Evolutionary conservation across 2,329 filamentous ascomycete species (phyloP).

Genomic region (Blastomyces gilchristii): DNA sequence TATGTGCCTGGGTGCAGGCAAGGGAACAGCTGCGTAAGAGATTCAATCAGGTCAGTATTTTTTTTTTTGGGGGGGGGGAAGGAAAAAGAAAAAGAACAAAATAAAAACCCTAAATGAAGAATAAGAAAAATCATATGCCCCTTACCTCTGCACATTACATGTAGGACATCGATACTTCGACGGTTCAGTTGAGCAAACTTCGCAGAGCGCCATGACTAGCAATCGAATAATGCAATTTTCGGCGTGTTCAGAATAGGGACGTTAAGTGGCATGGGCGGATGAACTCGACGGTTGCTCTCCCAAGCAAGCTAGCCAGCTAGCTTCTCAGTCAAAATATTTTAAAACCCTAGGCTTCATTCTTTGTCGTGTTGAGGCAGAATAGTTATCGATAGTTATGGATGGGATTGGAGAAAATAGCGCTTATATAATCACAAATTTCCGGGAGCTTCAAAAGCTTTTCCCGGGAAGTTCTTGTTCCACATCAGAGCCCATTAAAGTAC

Average conservation of each 20-base stretch:
- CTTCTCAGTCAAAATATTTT: neutral
- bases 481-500: too few species aligned
- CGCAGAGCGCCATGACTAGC: conserved; percentile 16
- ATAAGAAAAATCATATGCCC: conserved; percentile 3
- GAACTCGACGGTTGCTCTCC: neutral
- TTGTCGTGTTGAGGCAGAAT: neutral
- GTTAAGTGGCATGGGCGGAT: neutral
- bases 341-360: neutral
- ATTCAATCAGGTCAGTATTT: neutral
- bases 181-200: conserved; percentile 21
- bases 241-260: neutral
- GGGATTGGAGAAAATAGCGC: neutral
- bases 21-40: conserved; percentile 35
- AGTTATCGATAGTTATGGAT: too few species aligned
- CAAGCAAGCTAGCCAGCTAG: neutral
- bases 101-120: neutral
- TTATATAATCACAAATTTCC: neutral
- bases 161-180: conserved; percentile 26
- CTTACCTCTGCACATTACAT: conserved; percentile 24
- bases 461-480: too few species aligned
- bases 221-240: neutral
- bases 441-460: neutral
- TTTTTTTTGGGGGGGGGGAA: too few species aligned
- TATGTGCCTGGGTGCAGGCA: conserved; percentile 37
- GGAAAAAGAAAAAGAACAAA: neutral